Evolutionary conservation across 495 filamentous ascomycete genomes (phyloP), one percentile per base, ranked within the genome.

Genomic region (Trichoderma gamsii): DNA sequence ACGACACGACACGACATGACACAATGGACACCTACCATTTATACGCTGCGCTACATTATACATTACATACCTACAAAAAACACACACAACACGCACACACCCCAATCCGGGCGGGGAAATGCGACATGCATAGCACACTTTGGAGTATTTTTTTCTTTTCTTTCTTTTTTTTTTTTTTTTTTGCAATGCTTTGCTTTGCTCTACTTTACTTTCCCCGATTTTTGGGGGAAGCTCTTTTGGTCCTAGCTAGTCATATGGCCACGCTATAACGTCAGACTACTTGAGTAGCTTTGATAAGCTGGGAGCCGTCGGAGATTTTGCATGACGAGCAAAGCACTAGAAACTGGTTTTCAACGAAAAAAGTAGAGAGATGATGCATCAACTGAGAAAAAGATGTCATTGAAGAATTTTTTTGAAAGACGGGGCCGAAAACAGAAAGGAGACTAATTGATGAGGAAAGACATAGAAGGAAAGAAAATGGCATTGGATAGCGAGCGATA

Each of bases 51-150:
- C 43, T 52, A 52, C 49, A 52, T 9, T 52, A 29, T 29, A 52
- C 49, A 52, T n/a, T 52, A 38, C 35, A 38, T 9, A 38, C 35
- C 3, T 29, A 29, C 29, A 38, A 52, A 52, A 52, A 52, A 61
- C 11, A 29, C 27, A 61, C 27, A 23, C 27, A 27, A 18, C 56
- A 61, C 56, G 27, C 56, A 61, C 56, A 61, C 56, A 29, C 23
- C 56, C 56, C 56, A 32, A 61, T 61, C n/a, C 13, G 56, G 56
- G 56, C 56, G 56, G 56, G 56, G 56, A 61, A 61, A 32, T 61
- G 56, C 23, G 56, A 61, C 56, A 29, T 61, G 56, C 56, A 61
- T 61, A 61, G 56, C 56, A 61, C 56, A n/a, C 56, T 25, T 32
- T 32, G 56, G 56, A 61, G 56, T 61, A 35, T 1, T 61, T 61